A percentile compares a stretch with the other conserved stretches of the same genome.
phyloP scores from a whole-genome alignment of 2,329 filamentous ascomycete species.

The Penicillium brasilianum region DNA sequence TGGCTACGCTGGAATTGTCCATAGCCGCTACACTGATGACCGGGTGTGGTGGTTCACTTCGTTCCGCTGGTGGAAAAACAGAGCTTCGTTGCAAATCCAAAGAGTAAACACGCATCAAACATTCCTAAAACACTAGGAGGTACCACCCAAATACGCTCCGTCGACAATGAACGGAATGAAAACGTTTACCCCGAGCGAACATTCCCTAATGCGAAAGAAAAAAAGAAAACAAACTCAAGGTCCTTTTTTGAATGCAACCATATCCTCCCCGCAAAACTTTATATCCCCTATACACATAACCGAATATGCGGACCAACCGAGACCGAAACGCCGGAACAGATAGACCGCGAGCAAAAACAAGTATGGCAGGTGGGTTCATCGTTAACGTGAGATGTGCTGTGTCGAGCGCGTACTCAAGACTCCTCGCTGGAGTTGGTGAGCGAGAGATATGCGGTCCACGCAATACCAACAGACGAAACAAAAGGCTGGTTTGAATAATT shows the following conservation, averaged over 20 bases:
- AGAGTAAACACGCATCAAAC: neutral
- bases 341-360: conserved; percentile 16
- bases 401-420: conserved; percentile 39
- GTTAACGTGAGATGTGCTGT: conserved; percentile 24
- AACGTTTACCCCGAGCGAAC: conserved; percentile 9
- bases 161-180: conserved; percentile 4
- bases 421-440: conserved; percentile 87
- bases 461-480: conserved; percentile 92
- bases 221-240: conserved; percentile 14
- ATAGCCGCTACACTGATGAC: conserved; percentile 23
- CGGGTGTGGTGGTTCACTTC: neutral
- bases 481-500: conserved; percentile 69
- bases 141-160: neutral
- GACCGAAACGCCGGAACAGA: conserved; percentile 25
- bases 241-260: conserved; percentile 26
- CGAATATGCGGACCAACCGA: conserved; percentile 14
- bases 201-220: conserved; percentile 16
- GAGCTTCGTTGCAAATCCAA: neutral
- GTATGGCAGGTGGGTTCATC: conserved; percentile 15
- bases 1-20: conserved; percentile 29
- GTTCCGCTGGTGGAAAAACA: conserved; percentile 6
- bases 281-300: conserved; percentile 24
- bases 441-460: conserved; percentile 96
- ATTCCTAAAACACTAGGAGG: neutral
- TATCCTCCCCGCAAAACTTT: conserved; percentile 12